Conservation (phyloP, 106 monocot genomes). For the Dendrobium catenatum region DNA sequence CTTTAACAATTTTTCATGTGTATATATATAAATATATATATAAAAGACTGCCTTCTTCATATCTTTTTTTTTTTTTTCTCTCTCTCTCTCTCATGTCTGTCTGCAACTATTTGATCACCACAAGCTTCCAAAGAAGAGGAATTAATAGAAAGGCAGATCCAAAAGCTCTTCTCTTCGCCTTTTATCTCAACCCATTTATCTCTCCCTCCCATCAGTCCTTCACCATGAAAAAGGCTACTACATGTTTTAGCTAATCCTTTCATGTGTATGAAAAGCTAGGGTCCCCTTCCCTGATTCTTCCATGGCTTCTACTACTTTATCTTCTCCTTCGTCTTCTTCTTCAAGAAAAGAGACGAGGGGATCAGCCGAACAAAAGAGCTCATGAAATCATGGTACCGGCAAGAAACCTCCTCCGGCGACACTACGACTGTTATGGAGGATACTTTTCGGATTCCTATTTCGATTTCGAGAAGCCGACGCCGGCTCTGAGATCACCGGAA, state of each 20-base stretch:
- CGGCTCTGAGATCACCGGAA: neutral
- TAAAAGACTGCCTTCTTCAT: neutral
- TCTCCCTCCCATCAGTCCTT: neutral
- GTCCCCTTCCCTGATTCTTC: neutral
- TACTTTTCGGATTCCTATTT: neutral
- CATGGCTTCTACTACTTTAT: neutral
- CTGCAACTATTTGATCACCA: constrained; percentile 14
- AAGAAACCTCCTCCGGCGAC: constrained; percentile 30
- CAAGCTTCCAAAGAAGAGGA: constrained; percentile 29
- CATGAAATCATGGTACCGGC: constrained; percentile 37
- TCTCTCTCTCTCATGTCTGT: constrained; percentile 1
- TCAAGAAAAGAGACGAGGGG: neutral
- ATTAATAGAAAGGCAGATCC: constrained; percentile 31
- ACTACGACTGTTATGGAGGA: constrained; percentile 20
- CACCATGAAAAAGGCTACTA: neutral
- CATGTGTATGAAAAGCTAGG: neutral
- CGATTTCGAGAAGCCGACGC: neutral
- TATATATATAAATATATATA: constrained; percentile 4
- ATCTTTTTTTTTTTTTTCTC: neutral
- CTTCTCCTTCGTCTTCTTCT: neutral
- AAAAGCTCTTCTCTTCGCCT: constrained; percentile 5
- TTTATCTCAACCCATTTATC: neutral
- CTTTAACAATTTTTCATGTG: neutral
- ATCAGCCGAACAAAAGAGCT: neutral
- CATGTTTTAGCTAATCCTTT: neutral